Base-by-base conservation (phyloP, 805 yeast species). In the Cyberlindnera mississippiensis region DNA sequence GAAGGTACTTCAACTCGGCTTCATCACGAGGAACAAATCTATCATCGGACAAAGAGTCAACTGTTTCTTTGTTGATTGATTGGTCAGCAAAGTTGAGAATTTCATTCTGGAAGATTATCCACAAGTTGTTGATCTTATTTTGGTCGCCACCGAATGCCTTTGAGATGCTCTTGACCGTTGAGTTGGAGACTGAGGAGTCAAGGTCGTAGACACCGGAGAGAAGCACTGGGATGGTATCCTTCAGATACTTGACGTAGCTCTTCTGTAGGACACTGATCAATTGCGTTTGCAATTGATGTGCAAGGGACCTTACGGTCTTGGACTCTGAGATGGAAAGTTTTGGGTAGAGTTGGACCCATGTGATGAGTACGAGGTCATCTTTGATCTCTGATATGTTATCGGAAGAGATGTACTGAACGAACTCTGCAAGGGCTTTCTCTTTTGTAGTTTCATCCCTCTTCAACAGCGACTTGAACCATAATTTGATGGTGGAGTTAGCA, bases 381-480 rank as follows among this genome's bases (percentile, higher is more conserved):
- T 68, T 56, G 13, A 67, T 37, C 14, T 55, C 55, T 2, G 60
- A 52, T 1, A 49, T 45, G 4, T 52, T 45, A 5, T 35, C 46
- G 12, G 36, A 27, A 15, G 50, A 37, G 3, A 75, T 47, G 24
- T 63, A 55, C 4, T 60, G 53, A 3, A 69, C 52, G 24, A 83
- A 57, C 32, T 85, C 95, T 6, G 50, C 57, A 19, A 88, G 66
- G 1, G 93, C 88, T 57, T 82, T 85, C 52, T 87, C 96, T 56
- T 81, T 85, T 0, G 98, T 91, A n/a, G 78, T 80, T 6, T 82
- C 74, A 55, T 89, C 96, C 56, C 84, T 77, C 61, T 89, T 90
- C 59, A 83, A 59, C 37, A 90, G 61, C 9, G 85, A 77, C 57
- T 85, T 89, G 68, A 89, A 83, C n/a, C 80, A 67, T 10, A 89